Conservation (phyloP, 83 land plant species). For the Thuja plicata region DNA sequence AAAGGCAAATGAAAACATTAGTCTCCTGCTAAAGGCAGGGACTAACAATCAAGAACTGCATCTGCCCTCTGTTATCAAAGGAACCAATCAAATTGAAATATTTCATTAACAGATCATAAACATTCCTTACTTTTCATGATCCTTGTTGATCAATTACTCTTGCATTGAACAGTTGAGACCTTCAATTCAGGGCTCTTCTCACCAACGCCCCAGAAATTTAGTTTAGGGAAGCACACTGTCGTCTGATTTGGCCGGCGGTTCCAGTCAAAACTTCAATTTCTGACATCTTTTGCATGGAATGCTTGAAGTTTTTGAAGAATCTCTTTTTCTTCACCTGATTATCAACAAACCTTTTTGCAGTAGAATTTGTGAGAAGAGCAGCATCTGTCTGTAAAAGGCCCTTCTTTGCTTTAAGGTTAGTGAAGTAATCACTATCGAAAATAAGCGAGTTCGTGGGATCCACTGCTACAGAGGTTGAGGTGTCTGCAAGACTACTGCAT, state of each 20-base stretch:
- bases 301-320: constrained; percentile 25
- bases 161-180: too few relatives aligned
- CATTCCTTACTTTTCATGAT: too few relatives aligned
- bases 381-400: constrained; percentile 58
- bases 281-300: constrained; percentile 39
- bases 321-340: neutral
- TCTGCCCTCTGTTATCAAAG: too few relatives aligned
- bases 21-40: too few relatives aligned
- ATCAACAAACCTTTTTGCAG: constrained; percentile 1
- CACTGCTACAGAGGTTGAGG: constrained; percentile 6
- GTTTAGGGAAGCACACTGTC: constrained; percentile 26
- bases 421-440: constrained; percentile 33
- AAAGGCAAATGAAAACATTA: too few relatives aligned
- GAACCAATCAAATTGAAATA: too few relatives aligned
- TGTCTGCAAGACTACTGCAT: constrained; percentile 20
- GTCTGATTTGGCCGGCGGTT: constrained; percentile 35
- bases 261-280: constrained; percentile 35
- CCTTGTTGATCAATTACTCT: too few relatives aligned
- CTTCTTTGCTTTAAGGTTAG: neutral
- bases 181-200: too few relatives aligned
- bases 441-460: constrained; percentile 10
- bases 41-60: too few relatives aligned
- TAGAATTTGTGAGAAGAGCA: constrained; percentile 27
- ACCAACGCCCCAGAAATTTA: neutral
- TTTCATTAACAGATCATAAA: too few relatives aligned